Conservation (phyloP, 495 filamentous ascomycete species). For the Evernia prunastri region DNA sequence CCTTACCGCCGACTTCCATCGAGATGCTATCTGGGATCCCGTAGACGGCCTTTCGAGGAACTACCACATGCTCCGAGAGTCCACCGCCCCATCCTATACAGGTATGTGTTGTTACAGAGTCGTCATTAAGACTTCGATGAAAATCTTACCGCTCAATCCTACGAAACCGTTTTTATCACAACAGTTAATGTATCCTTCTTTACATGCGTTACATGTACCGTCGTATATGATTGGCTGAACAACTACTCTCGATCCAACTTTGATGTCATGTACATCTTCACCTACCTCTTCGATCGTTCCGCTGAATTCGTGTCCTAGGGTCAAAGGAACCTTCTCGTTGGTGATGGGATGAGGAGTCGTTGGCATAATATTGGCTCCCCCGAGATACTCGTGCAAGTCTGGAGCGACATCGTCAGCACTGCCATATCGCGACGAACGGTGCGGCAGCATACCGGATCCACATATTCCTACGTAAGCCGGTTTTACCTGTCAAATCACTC, state of each 20-base stretch:
- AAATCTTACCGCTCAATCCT: conserved; percentile 46
- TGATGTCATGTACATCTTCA: conserved; percentile 42
- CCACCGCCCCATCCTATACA: conserved; percentile 50
- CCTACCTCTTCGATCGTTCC: conserved; percentile 55
- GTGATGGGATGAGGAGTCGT: conserved; percentile 50
- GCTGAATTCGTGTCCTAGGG: conserved; percentile 58
- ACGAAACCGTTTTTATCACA: conserved; percentile 56
- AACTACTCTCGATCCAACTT: conserved; percentile 49
- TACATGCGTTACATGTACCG: conserved; percentile 48
- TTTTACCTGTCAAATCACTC: conserved; percentile 33
- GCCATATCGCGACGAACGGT: not conserved
- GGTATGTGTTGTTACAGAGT: too few species aligned
- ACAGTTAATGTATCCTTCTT: conserved; percentile 46
- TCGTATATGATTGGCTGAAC: conserved; percentile 57
- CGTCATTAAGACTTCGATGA: too few species aligned
- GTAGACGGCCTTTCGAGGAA: conserved; percentile 40
- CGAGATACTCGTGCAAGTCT: conserved; percentile 58
- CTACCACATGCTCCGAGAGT: conserved; percentile 49
- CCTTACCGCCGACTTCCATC: conserved; percentile 44
- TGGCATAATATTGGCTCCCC: conserved; percentile 48
- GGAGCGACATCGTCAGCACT: conserved; percentile 3
- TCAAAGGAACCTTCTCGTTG: conserved; percentile 48
- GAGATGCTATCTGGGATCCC: conserved; percentile 43
- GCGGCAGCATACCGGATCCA: conserved; percentile 39
- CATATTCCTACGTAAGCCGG: conserved; percentile 55